phyloP scores from a whole-genome alignment of 306 rosid species.

The Mimosa bimucronata region DNA sequence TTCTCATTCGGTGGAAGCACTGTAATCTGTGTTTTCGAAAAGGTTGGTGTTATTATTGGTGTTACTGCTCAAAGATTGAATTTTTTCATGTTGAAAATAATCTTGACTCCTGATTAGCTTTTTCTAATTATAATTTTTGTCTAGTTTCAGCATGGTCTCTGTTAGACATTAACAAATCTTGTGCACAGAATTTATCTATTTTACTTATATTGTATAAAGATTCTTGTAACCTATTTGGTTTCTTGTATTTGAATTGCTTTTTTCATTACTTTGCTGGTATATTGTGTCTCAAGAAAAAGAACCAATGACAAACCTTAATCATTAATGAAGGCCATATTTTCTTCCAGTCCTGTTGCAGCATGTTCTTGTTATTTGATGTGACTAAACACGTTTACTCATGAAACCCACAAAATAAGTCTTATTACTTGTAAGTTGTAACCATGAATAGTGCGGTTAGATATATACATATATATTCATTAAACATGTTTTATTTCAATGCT shows the following conservation, averaged over 20 bases:
- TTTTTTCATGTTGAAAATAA: conserved; percentile 13
- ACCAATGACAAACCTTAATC: background rate
- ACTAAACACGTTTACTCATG: too few relatives aligned
- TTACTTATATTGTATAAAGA: background rate
- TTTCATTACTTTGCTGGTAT: background rate
- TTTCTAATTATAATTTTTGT: background rate
- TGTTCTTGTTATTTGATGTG: too few relatives aligned
- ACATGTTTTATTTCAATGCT: too few relatives aligned
- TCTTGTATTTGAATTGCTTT: background rate
- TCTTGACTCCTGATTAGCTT: conserved; percentile 14
- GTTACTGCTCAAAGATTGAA: conserved; percentile 19
- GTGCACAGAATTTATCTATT: background rate
- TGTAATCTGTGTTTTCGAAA: conserved; percentile 83
- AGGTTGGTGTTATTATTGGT: conserved; percentile 55
- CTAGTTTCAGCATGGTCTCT: conserved; percentile 20
- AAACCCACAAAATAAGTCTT: too few relatives aligned
- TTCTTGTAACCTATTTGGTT: background rate
- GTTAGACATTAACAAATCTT: background rate
- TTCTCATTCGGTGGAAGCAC: conserved; percentile 99
- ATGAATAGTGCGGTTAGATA: too few relatives aligned
- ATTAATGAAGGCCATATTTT: background rate
- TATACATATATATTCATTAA: too few relatives aligned
- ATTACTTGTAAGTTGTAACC: too few relatives aligned
- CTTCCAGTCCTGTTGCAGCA: background rate
- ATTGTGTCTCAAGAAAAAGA: background rate